Evolutionary conservation across 345 rosid genomes (phyloP).

Genomic region (Theobroma cacao): DNA sequence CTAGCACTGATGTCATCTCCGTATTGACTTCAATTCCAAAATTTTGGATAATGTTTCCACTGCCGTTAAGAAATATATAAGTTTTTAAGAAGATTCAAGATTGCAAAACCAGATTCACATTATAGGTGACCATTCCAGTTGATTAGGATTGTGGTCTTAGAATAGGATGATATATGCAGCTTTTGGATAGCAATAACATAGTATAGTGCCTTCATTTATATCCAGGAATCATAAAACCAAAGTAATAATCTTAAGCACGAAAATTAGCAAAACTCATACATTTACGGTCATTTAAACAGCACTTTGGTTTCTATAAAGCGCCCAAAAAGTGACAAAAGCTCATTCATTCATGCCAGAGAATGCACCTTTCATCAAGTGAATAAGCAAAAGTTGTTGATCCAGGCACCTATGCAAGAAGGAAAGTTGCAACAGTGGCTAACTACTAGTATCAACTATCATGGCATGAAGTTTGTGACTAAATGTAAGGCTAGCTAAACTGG

Average conservation of each 20-base stretch:
- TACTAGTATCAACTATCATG: not conserved
- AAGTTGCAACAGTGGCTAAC: not conserved
- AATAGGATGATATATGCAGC: not conserved
- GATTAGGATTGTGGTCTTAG: not conserved
- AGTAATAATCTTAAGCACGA: not conserved
- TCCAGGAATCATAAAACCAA: not conserved
- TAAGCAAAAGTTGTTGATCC: not conserved
- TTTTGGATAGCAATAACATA: not conserved
- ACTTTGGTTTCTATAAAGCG: not conserved
- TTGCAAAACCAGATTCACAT: not conserved
- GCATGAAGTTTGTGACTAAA: not conserved
- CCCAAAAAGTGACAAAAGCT: not conserved
- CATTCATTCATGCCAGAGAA: not conserved
- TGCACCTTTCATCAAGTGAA: not conserved
- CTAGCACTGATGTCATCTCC: slow-evolving; percentile 61
- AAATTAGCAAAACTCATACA: not conserved
- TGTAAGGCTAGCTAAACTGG: not conserved
- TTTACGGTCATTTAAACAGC: not conserved
- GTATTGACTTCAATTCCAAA: slow-evolving; percentile 62
- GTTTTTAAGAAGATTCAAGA: not conserved
- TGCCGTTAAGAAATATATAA: slow-evolving; percentile 27
- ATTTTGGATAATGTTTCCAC: slow-evolving; percentile 51
- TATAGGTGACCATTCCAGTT: not conserved
- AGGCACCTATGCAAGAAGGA: not conserved
- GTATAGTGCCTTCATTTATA: not conserved